Base-by-base conservation (phyloP, 768 basidiomycete species). In the Filobasidium floriforme region DNA sequence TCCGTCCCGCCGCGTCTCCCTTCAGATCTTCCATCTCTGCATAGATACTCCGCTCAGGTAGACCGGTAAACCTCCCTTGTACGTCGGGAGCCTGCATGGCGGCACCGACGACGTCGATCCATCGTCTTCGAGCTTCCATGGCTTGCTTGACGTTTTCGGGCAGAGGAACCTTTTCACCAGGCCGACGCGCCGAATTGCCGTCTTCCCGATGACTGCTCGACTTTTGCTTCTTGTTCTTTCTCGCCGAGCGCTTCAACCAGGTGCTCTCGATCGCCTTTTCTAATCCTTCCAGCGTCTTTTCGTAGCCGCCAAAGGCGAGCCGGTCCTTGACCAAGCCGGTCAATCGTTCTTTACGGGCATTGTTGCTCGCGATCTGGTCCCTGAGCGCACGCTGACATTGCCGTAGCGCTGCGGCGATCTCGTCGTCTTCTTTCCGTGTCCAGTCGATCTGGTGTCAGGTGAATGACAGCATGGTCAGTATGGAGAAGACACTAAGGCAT, bases 241-340 rank as follows among this genome's bases (percentile, higher is more conserved):
- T 68, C 60, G 86, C 86, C 3, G 79, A 83, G 63, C 88, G 87
- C 77, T 88, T 91, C 61, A 84, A 75, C 80, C 88, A 96, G 11
- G 87, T 81, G 19, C 80, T 82, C 55, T 84, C 81, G 75, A 97
- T 90, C 71, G 87, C 86, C 81, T 86, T 88, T 81, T 98, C 93
- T 59, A 98, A 84, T 4, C 87, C 83, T 68, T 94, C 92, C 19
- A 92, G 85, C 9, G 85, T 77, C 37, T 90, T 88, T 65, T 90
- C 79, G 80, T 94, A 98, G 73, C 98, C 94, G 73, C 91, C 89
- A 75, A 91, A 90, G 7, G 87, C 92, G 19, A 98, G 83, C 24
- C 92, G 85, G 73, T 92, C 90, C 67, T 87, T 85, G 32, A 92
- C 92, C 68, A 92, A 84, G 15, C 82, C 81, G 15, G 83, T 83